Conservation (phyloP, 2,329 filamentous ascomycete genomes). For the Aspergillus puulaauensis region DNA sequence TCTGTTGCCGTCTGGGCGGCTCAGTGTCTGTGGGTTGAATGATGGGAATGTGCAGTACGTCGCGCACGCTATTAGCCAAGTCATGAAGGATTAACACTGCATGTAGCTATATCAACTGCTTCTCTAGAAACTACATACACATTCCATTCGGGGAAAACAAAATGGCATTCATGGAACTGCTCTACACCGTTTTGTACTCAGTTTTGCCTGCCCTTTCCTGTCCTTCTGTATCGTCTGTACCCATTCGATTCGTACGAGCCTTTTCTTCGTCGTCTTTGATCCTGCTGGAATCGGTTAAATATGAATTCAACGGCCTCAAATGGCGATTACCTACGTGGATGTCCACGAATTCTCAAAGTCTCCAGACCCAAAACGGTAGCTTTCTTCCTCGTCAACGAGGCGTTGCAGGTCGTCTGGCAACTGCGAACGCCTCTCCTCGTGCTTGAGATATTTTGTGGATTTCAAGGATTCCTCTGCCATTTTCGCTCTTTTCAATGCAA, state of each 20-base stretch:
- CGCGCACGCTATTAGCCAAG: neutral
- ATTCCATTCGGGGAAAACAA: too few relatives aligned
- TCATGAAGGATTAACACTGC: neutral
- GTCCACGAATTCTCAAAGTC: neutral
- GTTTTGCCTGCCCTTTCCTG: neutral
- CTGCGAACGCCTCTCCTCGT: neutral
- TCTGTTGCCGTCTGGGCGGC: slow-evolving; percentile 35
- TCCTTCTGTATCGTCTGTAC: neutral
- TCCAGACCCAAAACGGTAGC: neutral
- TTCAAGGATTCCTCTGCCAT: neutral
- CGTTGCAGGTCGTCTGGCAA: neutral
- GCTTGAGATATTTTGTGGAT: neutral
- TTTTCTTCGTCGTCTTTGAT: neutral
- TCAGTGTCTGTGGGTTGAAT: neutral
- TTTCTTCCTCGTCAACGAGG: neutral
- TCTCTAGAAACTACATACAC: too few relatives aligned
- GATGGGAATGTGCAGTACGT: neutral
- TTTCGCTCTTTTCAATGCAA: neutral
- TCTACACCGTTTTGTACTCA: neutral
- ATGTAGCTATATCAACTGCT: too few relatives aligned
- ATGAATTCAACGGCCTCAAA: neutral
- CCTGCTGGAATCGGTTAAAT: neutral
- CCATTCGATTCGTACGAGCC: neutral
- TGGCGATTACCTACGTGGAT: neutral
- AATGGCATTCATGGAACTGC: neutral